These are phyloP conservation scores for Trichomonascus vanleenenianus DNA, from an alignment of 805 yeast species.

Conservation along the genomic window DNA sequence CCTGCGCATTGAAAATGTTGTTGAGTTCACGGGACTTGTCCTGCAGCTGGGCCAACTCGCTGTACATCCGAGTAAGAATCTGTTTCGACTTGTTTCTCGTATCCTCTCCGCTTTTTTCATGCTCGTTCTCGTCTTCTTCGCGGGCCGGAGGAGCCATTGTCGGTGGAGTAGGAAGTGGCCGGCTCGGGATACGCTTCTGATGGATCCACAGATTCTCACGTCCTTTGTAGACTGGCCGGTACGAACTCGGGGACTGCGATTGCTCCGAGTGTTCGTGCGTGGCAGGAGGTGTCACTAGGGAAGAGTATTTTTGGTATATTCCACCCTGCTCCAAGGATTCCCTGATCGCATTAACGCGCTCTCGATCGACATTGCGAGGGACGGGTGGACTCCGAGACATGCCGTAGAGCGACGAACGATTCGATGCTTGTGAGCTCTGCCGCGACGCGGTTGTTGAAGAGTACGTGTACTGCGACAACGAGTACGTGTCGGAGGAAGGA, in stretches of 20 bases:
- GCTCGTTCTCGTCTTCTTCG: neutral
- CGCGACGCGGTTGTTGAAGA: neutral
- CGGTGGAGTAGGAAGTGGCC: slow-evolving; percentile 1
- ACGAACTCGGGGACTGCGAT: neutral
- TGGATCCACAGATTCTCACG: neutral
- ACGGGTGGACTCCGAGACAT: neutral
- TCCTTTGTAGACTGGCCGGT: neutral
- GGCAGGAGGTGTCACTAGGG: neutral
- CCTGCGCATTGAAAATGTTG: slow-evolving; percentile 9
- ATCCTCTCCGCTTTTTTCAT: neutral
- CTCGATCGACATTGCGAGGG: neutral
- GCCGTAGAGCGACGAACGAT: neutral
- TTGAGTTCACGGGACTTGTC: slow-evolving; percentile 15
- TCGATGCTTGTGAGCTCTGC: neutral
- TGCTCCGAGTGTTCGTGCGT: too few relatives aligned
- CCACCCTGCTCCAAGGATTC: slow-evolving; percentile 1
- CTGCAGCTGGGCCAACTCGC: slow-evolving; percentile 18
- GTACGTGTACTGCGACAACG: neutral
- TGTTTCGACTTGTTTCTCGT: slow-evolving; percentile 10
- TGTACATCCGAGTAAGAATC: slow-evolving; percentile 19
- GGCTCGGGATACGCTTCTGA: neutral
- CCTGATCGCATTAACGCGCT: neutral
- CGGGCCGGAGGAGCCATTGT: neutral
- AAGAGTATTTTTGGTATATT: slow-evolving; percentile 1
- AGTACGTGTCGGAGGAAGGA: neutral